Base-by-base conservation (phyloP, 805 yeast genomes). In the Candida krabiensis region DNA sequence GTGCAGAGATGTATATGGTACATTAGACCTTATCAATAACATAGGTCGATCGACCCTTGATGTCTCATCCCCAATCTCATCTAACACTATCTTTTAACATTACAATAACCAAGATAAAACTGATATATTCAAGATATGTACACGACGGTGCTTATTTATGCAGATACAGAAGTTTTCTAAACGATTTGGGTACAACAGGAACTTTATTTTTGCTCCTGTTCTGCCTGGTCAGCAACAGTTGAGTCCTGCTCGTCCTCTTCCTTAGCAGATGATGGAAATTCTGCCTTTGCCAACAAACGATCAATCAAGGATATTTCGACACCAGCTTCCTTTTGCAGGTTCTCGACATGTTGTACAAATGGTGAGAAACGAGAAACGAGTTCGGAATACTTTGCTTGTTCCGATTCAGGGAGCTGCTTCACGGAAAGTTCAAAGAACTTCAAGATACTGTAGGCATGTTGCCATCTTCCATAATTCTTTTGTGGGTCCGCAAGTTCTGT, bases 381-480 rank as follows among this genome's bases (percentile, higher is more conserved):
- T 6, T 36, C 35, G 12, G 28, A 18, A 26, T 28, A 44, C 14
- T 41, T 26, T 9, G 37, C 26, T 22, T 44, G 49, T 19, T 38
- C 38, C 5, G 21, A 36, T n/a, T 33, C 38, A 8, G 49, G 49
- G 11, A 42, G 37, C 9, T 38, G 27, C 9, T 7, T 19, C 11
- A 51, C 47, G 14, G 47, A 39, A 24, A 32, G 27, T 30, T 41
- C 36, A 18, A 54, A 43, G 19, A 40, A 35, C 24, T 43, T 49
- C 37, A 41, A 29, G 9, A 53, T 33, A 12, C 44, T 35, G 37
- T 51, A 54, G 11, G 44, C 40, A 33, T 50, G 52, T 25, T 49
- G 46, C 37, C 44, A 41, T 26, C 46, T 31, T 11, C 35, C 28
- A 23, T 35, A 47, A 27, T 32, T 30, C 24, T 35, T 40, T 21